These are phyloP conservation scores for Erythrobasidium hasegawianum DNA, from an alignment of 1,284 basidiomycete genomes.

Conservation along the genomic window DNA sequence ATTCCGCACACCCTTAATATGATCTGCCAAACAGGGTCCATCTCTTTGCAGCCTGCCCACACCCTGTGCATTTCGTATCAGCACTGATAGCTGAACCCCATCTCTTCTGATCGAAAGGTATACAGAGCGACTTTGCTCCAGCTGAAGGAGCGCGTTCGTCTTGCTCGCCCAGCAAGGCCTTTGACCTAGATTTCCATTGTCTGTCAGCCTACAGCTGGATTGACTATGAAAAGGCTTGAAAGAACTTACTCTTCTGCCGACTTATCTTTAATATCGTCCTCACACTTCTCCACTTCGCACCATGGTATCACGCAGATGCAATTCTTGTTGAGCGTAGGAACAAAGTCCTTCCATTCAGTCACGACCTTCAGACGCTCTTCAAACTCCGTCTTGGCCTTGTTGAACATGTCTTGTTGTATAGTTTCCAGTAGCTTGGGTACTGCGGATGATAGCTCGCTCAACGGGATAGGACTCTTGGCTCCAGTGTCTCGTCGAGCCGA, in stretches of 20 bases:
- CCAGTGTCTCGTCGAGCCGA: slow-evolving; percentile 85
- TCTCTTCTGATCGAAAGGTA: slow-evolving; percentile 87
- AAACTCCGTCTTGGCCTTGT: slow-evolving; percentile 70
- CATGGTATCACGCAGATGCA: slow-evolving; percentile 87
- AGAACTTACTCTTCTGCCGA: slow-evolving; percentile 74
- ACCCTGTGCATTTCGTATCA: slow-evolving; percentile 78
- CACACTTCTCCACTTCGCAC: slow-evolving; percentile 91
- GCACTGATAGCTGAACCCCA: slow-evolving; percentile 72
- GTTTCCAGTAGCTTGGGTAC: slow-evolving; percentile 69
- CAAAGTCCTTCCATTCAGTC: slow-evolving; percentile 84
- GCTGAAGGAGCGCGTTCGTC: slow-evolving; percentile 96
- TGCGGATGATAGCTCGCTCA: slow-evolving; percentile 60
- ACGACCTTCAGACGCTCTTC: slow-evolving; percentile 69
- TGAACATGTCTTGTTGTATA: slow-evolving; percentile 88
- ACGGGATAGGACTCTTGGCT: slow-evolving; percentile 66
- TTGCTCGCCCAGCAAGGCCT: slow-evolving; percentile 56
- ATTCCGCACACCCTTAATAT: slow-evolving; percentile 36
- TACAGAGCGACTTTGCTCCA: slow-evolving; percentile 94
- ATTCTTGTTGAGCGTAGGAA: slow-evolving; percentile 84
- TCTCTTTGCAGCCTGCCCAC: slow-evolving; percentile 77
- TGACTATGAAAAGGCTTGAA: too few species aligned
- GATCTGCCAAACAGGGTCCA: slow-evolving; percentile 51
- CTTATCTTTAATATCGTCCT: slow-evolving; percentile 97
- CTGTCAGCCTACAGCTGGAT: too few species aligned
- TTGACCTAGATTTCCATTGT: neutral